These are phyloP conservation scores for Pisolithus sp. DNA, from an alignment of 768 basidiomycete species.

Conservation along the genomic window DNA sequence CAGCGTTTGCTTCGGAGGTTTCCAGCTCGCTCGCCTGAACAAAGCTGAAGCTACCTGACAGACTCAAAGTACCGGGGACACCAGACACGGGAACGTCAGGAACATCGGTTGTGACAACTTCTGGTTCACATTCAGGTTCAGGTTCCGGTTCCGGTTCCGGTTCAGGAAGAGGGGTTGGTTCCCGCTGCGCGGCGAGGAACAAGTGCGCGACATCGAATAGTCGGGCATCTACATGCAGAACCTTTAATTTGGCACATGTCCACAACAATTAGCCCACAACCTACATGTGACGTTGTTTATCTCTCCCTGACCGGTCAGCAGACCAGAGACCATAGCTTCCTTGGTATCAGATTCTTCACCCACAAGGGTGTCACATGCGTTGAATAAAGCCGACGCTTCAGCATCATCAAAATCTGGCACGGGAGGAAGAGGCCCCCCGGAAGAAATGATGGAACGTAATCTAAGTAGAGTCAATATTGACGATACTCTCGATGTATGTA, in stretches of 20 bases:
- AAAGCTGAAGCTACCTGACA: constrained; percentile 64
- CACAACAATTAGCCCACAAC: constrained; percentile 16
- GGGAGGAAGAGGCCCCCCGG: constrained; percentile 38
- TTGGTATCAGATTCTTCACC: constrained; percentile 49
- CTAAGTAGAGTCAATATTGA: constrained; percentile 56
- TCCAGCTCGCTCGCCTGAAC: constrained; percentile 81
- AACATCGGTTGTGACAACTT: constrained; percentile 20
- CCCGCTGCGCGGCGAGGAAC: constrained; percentile 43
- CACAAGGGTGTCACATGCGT: constrained; percentile 48
- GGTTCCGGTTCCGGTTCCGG: constrained; percentile 15
- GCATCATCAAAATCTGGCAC: constrained; percentile 38
- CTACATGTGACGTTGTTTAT: constrained; percentile 60
- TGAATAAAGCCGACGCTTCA: constrained; percentile 52
- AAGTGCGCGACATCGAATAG: constrained; percentile 51
- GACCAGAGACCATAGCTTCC: constrained; percentile 43
- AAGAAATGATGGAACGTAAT: constrained; percentile 44
- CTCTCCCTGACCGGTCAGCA: constrained; percentile 54
- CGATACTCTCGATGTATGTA: constrained; percentile 36
- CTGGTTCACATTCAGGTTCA: constrained; percentile 5
- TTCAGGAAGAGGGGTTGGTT: constrained; percentile 28
- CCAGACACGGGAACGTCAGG: constrained; percentile 29
- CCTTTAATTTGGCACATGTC: constrained; percentile 4
- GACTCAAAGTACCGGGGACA: constrained; percentile 32
- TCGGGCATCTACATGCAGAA: constrained; percentile 45
- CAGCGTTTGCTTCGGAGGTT: constrained; percentile 45